Evolutionary conservation across 2,329 filamentous ascomycete species (phyloP).

Genomic region (Colletotrichum siamense): DNA sequence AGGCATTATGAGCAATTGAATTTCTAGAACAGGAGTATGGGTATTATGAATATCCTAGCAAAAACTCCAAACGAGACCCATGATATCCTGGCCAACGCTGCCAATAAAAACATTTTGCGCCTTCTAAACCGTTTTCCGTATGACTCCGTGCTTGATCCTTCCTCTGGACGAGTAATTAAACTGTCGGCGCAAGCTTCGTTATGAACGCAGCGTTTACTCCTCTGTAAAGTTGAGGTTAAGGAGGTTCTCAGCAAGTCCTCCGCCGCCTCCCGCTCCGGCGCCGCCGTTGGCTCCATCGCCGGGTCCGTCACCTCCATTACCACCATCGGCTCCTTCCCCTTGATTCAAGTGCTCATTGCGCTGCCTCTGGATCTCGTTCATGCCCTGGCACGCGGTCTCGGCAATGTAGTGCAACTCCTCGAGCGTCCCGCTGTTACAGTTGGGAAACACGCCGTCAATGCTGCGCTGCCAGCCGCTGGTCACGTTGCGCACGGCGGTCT

Average conservation of each 20-base stretch:
- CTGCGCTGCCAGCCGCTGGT: slow-evolving; percentile 48
- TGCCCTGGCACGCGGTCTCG: slow-evolving; percentile 47
- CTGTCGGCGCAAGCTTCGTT: neutral
- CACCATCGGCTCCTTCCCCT: neutral
- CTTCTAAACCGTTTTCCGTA: neutral
- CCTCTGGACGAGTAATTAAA: no score
- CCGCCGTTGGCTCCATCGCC: neutral
- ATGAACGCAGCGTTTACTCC: neutral
- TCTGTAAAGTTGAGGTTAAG: slow-evolving; percentile 15
- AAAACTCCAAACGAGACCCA: neutral
- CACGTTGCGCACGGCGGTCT: slow-evolving; percentile 40
- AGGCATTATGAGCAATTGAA: slow-evolving; percentile 11
- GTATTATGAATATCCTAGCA: slow-evolving; percentile 6
- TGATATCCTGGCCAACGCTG: slow-evolving; percentile 4
- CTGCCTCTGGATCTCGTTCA: slow-evolving; percentile 45
- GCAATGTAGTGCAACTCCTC: slow-evolving; percentile 49
- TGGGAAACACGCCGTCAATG: slow-evolving; percentile 50
- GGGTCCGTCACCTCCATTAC: neutral
- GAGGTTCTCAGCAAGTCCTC: slow-evolving; percentile 13
- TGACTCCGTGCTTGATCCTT: neutral
- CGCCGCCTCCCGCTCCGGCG: neutral
- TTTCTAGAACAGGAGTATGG: slow-evolving; percentile 13
- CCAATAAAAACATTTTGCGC: neutral
- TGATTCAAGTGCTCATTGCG: slow-evolving; percentile 5
- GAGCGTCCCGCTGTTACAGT: slow-evolving; percentile 48